Evolutionary conservation across 306 rosid species (phyloP).

Genomic region (Bauhinia variegata): DNA sequence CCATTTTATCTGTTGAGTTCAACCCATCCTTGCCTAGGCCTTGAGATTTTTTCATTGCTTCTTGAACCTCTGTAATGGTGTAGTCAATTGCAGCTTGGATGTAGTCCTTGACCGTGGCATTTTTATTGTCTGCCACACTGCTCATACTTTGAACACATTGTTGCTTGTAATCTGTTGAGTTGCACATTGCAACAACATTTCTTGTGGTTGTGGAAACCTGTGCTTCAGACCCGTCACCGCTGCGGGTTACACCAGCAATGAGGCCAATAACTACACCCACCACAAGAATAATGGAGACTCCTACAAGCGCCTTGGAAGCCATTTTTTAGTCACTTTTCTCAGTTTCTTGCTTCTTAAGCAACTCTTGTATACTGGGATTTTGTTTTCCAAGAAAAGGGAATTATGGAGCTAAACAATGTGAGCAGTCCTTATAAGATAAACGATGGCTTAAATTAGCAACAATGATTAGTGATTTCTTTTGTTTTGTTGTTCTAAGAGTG

Average conservation of each 20-base stretch:
- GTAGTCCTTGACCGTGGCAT: slow-evolving; percentile 31
- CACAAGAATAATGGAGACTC: slow-evolving; percentile 35
- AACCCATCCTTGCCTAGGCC: background rate
- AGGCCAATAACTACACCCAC: slow-evolving; percentile 29
- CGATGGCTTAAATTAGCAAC: background rate
- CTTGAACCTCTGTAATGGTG: slow-evolving; percentile 27
- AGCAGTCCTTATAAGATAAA: background rate
- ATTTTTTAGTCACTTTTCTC: background rate
- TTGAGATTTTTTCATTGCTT: slow-evolving; percentile 19
- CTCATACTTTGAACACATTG: slow-evolving; percentile 35
- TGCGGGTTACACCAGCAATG: background rate
- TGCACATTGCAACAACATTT: slow-evolving; percentile 35
- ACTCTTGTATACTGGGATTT: background rate
- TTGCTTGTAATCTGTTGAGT: slow-evolving; percentile 37
- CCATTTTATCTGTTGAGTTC: slow-evolving; percentile 36
- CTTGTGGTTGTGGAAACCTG: slow-evolving; percentile 14
- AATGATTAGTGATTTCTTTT: background rate
- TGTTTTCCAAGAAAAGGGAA: background rate
- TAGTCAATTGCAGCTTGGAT: slow-evolving; percentile 35
- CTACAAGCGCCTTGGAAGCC: background rate
- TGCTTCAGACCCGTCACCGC: background rate
- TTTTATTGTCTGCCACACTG: background rate
- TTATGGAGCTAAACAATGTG: background rate
- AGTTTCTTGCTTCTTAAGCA: background rate
- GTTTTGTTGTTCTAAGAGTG: no score